Conservation (phyloP, 2,329 filamentous ascomycete genomes). For the Nemania sp. region DNA sequence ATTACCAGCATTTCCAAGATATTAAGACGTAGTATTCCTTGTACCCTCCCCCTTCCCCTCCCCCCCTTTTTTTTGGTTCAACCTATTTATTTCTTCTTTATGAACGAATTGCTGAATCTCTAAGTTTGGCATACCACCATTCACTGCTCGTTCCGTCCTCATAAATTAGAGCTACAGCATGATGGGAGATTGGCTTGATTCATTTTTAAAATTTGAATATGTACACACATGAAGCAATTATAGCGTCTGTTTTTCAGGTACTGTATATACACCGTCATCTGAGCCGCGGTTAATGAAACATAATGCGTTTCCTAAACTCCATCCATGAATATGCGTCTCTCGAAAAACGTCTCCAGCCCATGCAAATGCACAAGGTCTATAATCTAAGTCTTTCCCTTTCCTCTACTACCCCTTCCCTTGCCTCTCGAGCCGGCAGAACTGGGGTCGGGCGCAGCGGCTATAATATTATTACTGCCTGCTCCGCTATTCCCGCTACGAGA, state of each 20-base stretch:
- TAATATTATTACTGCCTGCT: constrained; percentile 11
- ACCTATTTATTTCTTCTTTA: too few species aligned
- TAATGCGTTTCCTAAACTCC: constrained; percentile 21
- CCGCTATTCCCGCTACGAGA: constrained; percentile 19
- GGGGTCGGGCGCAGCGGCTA: constrained; percentile 15
- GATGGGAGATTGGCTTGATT: background rate
- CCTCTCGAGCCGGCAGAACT: constrained; percentile 27
- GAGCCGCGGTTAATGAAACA: background rate
- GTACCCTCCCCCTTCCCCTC: too few species aligned
- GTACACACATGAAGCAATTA: constrained; percentile 17
- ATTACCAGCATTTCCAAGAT: too few species aligned
- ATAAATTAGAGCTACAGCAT: too few species aligned
- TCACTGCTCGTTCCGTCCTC: too few species aligned
- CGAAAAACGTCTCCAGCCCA: constrained; percentile 18
- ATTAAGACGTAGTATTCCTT: too few species aligned
- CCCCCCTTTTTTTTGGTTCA: too few species aligned
- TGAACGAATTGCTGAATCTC: too few species aligned
- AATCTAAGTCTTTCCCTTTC: constrained; percentile 37
- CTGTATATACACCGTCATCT: background rate
- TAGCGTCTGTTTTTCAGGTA: background rate
- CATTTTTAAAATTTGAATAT: background rate
- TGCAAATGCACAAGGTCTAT: constrained; percentile 33
- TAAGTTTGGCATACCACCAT: too few species aligned
- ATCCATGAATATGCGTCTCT: constrained; percentile 28
- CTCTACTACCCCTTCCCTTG: constrained; percentile 31